Percentiles rank a stretch among this genome's conserved stretches.
Conservation (phyloP, 1,139 yeast species). For the Lizanozyma gosingica region DNA sequence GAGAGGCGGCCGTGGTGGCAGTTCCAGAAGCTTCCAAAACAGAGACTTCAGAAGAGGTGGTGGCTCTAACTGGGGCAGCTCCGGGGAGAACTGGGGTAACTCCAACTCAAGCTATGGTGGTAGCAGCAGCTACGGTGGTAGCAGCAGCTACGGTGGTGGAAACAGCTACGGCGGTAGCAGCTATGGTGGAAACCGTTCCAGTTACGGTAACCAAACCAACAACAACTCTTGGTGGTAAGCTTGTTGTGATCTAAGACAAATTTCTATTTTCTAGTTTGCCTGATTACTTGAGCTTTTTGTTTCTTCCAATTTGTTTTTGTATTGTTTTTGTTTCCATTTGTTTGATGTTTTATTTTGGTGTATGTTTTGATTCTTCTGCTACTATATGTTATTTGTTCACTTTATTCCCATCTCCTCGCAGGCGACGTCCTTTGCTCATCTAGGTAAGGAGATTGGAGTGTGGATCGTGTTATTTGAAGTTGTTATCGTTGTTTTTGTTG, state of each 20-base stretch:
- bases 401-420: not conserved
- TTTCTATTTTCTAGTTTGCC: too few relatives aligned
- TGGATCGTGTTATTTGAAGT: not conserved
- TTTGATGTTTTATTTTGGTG: not conserved
- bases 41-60: conserved; percentile 55
- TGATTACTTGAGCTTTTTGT: too few relatives aligned
- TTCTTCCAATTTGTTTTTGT: too few relatives aligned
- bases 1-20: conserved; percentile 40
- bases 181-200: conserved; percentile 16
- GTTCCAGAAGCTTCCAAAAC: conserved; percentile 12
- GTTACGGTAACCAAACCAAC: conserved; percentile 27
- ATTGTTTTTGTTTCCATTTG: not conserved
- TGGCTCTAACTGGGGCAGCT: conserved; percentile 19
- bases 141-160: conserved; percentile 17
- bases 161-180: conserved; percentile 12
- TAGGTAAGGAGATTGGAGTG: too few relatives aligned
- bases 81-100: conserved; percentile 1
- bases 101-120: conserved; percentile 11
- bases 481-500: not conserved
- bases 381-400: not conserved
- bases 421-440: too few relatives aligned
- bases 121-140: conserved; percentile 19
- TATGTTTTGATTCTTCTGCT: not conserved
- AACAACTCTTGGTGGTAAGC: conserved; percentile 35
- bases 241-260: too few relatives aligned